Percentiles rank a stretch among this genome's conserved stretches.
These are phyloP conservation scores for Carex littledalei DNA, from an alignment of 176 grass and related monocot species.

Conservation along the genomic window DNA sequence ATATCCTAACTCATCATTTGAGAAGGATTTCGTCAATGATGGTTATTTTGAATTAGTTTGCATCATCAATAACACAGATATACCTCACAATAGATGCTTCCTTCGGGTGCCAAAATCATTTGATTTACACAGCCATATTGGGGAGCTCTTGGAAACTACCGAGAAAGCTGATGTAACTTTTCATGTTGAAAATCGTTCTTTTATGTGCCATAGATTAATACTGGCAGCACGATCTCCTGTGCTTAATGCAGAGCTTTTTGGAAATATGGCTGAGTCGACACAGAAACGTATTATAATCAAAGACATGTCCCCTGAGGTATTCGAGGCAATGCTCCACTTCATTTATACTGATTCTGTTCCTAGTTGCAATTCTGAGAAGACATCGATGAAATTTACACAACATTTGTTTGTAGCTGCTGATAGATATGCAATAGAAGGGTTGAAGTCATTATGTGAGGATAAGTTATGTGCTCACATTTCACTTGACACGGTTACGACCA, in stretches of 20 bases:
- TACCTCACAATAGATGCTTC: background rate
- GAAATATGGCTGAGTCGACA: background rate
- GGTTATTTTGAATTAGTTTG: background rate
- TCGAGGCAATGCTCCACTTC: background rate
- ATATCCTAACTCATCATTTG: background rate
- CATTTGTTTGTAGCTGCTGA: conserved; percentile 9
- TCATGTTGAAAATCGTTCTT: background rate
- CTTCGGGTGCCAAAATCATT: background rate
- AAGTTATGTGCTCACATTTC: background rate
- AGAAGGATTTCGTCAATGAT: background rate
- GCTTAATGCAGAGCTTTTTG: background rate
- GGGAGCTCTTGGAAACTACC: background rate
- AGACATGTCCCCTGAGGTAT: background rate
- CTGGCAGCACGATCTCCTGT: background rate
- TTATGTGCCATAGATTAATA: background rate
- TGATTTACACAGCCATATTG: background rate
- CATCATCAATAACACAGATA: background rate
- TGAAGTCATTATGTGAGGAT: background rate
- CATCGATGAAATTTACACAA: background rate
- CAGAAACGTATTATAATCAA: background rate
- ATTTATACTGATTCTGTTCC: background rate
- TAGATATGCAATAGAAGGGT: conserved; percentile 1
- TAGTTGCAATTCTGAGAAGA: background rate
- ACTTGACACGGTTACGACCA: background rate
- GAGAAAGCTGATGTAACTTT: background rate